Conservation (phyloP, 139 green algal genomes). For the Diplosphaera chodatii region DNA sequence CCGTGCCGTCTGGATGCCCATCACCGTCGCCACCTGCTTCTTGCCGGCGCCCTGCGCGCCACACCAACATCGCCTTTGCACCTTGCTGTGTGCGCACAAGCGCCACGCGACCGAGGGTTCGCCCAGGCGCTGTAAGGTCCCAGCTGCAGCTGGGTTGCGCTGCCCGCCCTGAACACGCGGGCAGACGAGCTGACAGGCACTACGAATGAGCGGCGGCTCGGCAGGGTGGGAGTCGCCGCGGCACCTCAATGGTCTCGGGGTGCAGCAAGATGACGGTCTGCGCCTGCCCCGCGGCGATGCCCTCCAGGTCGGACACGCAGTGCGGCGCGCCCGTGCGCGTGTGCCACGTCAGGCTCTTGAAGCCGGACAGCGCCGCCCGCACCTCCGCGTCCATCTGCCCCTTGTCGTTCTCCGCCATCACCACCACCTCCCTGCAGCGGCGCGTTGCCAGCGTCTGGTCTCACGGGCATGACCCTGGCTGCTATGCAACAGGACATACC, state of each 20-base stretch:
- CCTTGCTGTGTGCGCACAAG: too few relatives aligned
- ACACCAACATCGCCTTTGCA: too few relatives aligned
- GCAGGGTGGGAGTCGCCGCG: too few relatives aligned
- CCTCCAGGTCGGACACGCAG: conserved; percentile 14
- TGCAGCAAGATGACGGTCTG: conserved; percentile 28
- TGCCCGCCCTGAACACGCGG: too few relatives aligned
- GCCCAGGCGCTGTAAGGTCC: too few relatives aligned
- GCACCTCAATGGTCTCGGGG: not conserved
- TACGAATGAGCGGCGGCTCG: too few relatives aligned
- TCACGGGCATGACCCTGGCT: too few relatives aligned
- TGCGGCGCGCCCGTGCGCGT: conserved; percentile 22
- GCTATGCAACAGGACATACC: too few relatives aligned
- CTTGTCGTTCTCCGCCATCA: conserved; percentile 28
- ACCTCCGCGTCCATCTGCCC: conserved; percentile 32
- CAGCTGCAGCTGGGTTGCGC: too few relatives aligned
- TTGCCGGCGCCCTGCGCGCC: conserved; percentile 20
- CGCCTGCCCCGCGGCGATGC: conserved; percentile 17
- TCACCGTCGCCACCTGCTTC: conserved; percentile 30
- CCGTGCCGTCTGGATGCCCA: conserved; percentile 29
- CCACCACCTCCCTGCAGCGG: conserved; percentile 21
- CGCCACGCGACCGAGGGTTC: too few relatives aligned
- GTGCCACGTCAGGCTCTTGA: conserved; percentile 18
- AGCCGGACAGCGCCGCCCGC: conserved; percentile 17
- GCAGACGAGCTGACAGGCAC: too few relatives aligned
- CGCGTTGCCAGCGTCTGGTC: too few relatives aligned